phyloP scores from a whole-genome alignment of 306 rosid species.

The Sicyos baderoa region DNA sequence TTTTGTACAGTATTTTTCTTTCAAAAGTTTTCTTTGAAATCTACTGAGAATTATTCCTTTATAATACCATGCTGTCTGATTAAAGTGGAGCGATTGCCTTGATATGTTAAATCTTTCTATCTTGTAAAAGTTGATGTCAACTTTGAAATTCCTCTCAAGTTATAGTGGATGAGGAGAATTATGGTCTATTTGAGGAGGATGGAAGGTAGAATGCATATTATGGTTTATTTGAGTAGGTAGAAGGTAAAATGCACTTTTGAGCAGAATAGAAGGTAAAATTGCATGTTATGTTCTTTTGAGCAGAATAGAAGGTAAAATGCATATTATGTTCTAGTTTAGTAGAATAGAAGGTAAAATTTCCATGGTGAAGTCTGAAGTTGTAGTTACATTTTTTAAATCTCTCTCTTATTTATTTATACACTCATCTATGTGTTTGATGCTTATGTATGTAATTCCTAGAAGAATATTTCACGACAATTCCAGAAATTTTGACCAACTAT shows the following conservation, averaged over 20 bases:
- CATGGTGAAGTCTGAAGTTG: neutral
- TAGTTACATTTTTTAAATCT: neutral
- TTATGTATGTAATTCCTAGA: neutral
- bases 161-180: too few species aligned
- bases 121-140: too few species aligned
- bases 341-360: slow-evolving; percentile 5
- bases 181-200: too few species aligned
- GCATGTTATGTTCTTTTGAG: too few species aligned
- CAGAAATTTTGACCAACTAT: neutral
- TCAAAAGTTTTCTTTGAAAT: neutral
- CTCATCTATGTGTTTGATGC: neutral
- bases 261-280: neutral
- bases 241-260: too few species aligned
- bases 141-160: too few species aligned
- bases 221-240: neutral
- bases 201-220: too few species aligned
- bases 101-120: too few species aligned
- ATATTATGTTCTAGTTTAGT: neutral
- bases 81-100: too few species aligned
- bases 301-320: neutral
- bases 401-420: slow-evolving; percentile 5
- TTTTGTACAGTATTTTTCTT: neutral
- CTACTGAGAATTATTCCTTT: neutral
- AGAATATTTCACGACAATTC: neutral
- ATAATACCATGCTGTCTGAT: neutral